Percentiles rank a stretch among this genome's conserved stretches.
These are phyloP conservation scores for Corylus heterophylla DNA, from an alignment of 306 rosid species.

Conservation along the genomic window DNA sequence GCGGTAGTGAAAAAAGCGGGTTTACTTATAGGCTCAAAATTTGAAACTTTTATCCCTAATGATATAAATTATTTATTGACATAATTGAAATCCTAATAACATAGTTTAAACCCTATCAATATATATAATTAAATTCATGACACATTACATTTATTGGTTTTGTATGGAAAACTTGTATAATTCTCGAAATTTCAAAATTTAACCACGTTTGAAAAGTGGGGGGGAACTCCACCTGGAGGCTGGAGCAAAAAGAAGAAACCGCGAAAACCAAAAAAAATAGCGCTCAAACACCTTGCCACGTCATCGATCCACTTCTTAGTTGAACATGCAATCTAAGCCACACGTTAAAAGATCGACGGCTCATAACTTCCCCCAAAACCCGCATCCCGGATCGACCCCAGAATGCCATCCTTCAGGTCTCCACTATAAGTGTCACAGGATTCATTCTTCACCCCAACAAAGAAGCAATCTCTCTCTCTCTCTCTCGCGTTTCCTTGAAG, in stretches of 20 bases:
- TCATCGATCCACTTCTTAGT: slow-evolving; percentile 23
- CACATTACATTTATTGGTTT: too few species aligned
- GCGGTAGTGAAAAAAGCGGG: too few species aligned
- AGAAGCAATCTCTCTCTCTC: background rate
- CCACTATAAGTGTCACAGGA: background rate
- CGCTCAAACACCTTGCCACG: slow-evolving; percentile 9
- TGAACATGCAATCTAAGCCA: background rate
- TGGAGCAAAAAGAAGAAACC: background rate
- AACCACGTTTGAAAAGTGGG: background rate
- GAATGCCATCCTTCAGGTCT: background rate
- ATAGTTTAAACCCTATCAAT: too few species aligned
- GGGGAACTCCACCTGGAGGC: background rate
- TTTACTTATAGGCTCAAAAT: too few species aligned
- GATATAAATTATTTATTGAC: too few species aligned
- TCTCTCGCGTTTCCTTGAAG: too few species aligned
- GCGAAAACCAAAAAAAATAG: background rate
- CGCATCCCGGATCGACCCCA: background rate
- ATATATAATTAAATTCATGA: too few species aligned
- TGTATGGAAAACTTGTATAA: too few species aligned
- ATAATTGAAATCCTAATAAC: too few species aligned
- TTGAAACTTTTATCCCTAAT: too few species aligned
- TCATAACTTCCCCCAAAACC: background rate
- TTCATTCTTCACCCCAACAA: background rate
- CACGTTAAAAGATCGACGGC: background rate
- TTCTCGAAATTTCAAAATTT: too few species aligned